phyloP scores from a whole-genome alignment of 768 basidiomycete genomes.

The Nidularia sp. region DNA sequence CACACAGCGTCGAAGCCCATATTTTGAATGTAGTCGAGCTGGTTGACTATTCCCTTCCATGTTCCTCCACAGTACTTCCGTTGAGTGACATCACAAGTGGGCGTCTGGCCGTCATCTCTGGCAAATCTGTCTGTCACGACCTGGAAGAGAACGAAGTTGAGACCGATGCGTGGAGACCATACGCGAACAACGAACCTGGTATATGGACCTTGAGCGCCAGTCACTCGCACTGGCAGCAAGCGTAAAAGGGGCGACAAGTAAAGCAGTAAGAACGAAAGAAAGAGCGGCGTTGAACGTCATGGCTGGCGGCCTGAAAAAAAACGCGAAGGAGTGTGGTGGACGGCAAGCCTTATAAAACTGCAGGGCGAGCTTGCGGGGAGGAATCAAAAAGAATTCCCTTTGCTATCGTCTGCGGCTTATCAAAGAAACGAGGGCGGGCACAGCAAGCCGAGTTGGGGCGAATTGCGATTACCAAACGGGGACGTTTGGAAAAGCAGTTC shows the following conservation, averaged over 20 bases:
- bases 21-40: constrained; percentile 71
- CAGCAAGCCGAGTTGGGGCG: too few relatives aligned
- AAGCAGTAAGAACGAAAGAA: not conserved
- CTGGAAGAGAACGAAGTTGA: constrained; percentile 15
- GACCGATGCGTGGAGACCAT: not conserved
- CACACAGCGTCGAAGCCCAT: constrained; percentile 77
- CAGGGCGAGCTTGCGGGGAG: too few relatives aligned
- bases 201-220: constrained; percentile 18
- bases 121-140: constrained; percentile 70
- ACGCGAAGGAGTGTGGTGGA: too few relatives aligned
- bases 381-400: too few relatives aligned
- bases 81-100: constrained; percentile 45
- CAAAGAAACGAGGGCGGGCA: too few relatives aligned
- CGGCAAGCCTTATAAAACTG: too few relatives aligned
- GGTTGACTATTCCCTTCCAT: constrained; percentile 57
- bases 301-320: too few relatives aligned
- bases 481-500: too few relatives aligned
- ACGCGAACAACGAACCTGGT: constrained; percentile 11
- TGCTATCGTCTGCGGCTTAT: too few relatives aligned
- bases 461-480: too few relatives aligned
- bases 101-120: constrained; percentile 37
- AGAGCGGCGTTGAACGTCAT: not conserved
- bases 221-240: constrained; percentile 8
- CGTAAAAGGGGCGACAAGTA: not conserved
- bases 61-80: constrained; percentile 70